Evolutionary conservation across 106 monocot genomes (phyloP), one percentile per base, ranked within the genome.

Genomic region (Allium cepa): DNA sequence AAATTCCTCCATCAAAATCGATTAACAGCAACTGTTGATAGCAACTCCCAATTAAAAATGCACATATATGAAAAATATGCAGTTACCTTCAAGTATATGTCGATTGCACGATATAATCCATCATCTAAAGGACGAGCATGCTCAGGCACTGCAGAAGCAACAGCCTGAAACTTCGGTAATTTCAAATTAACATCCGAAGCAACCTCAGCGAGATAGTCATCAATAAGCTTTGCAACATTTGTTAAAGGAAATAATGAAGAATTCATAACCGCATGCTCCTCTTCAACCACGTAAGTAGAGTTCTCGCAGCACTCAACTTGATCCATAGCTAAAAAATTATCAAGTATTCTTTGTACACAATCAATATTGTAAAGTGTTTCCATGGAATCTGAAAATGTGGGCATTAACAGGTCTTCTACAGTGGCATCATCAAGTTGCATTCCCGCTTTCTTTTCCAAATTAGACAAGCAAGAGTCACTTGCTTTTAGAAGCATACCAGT

Each of bases 31-130:
- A 36, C 3, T 36, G 36, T 36, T 36, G 1, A 36, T 36, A 36
- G 36, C 36, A 36, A 36, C 36, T 36, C 5, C 4, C 36, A 36
- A 36, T 3, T 3, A 36, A 36, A 36, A 36, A 36, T 36, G 5
- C 36, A 5, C 36, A 36, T 36, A 22, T 22, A 22, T 22, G 22
- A 22, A 22, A 22, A 22, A 22, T 22, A 22, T 22, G 22, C 22
- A 22, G 75, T 22, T 22, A 92, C 92, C 92, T 92, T 85, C 56
- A 92, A 56, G 63, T 76, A 93, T 63, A 83, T 85, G 61, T 93
- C 92, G 49, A 93, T 83, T 8, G 92, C 92, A 69, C 88, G 78
- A 60, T 93, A 93, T 16, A 93, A 78, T 7, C 82, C 83, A 71
- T 93, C 92, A 63, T 85, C 85, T 47, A 88, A 64, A 9, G 78